Conservation (phyloP, 495 filamentous ascomycete genomes). For the Daldinia grandis region DNA sequence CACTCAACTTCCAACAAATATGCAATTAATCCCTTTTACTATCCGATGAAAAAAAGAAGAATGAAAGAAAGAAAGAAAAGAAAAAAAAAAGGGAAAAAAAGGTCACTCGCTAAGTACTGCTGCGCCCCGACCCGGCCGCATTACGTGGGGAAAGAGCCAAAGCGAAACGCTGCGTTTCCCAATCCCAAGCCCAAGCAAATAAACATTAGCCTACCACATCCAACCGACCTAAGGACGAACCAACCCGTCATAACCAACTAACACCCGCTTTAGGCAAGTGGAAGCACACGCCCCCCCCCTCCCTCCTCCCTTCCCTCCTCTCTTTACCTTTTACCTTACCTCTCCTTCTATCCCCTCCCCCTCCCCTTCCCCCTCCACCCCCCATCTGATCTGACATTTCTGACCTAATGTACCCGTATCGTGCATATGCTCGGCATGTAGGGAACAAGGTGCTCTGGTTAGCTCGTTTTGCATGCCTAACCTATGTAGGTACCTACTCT, state of each 20-base stretch:
- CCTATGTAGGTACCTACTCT: no score
- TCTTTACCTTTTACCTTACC: no score
- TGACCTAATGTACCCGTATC: constrained; percentile 43
- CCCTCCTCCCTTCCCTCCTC: neutral
- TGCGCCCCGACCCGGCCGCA: no score
- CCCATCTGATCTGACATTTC: constrained; percentile 40
- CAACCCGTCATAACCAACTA: neutral
- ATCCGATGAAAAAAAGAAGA: neutral
- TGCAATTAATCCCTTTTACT: neutral
- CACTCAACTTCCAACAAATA: neutral
- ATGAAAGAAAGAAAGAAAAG: neutral
- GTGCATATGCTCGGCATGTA: constrained; percentile 45
- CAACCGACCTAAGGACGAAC: neutral
- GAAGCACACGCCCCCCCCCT: constrained; percentile 13
- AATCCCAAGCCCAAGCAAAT: neutral
- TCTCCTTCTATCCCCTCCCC: neutral
- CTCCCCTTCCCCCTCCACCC: constrained; percentile 3
- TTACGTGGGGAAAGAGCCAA: constrained; percentile 1
- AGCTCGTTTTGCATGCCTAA: constrained; percentile 25
- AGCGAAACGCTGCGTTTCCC: neutral
- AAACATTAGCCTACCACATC: neutral
- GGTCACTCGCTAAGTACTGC: no score
- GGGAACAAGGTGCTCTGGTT: constrained; percentile 23
- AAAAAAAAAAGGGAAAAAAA: no score
- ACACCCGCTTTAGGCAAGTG: constrained; percentile 37